Conservation (phyloP, 2,329 filamentous ascomycete species). For the Dactylellina leptospora region DNA sequence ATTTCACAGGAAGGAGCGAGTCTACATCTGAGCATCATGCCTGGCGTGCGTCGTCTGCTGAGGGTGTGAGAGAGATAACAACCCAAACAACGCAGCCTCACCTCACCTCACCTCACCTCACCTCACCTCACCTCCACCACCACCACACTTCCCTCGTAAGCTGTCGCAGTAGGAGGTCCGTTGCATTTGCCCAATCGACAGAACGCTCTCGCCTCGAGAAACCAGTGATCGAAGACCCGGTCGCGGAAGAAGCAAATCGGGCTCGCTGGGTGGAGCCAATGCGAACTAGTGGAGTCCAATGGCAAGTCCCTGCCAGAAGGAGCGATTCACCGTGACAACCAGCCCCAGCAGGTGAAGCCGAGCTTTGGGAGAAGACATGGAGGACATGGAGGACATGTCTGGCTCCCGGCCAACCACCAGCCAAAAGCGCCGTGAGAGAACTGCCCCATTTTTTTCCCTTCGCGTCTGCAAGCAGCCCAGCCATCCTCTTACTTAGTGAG, state of each 20-base stretch:
- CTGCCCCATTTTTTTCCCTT: slow-evolving; percentile 32
- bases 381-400: not conserved
- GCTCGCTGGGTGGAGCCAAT: slow-evolving; percentile 33
- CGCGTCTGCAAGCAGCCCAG: slow-evolving; percentile 37
- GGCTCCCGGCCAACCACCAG: slow-evolving; percentile 36
- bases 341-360: slow-evolving; percentile 44
- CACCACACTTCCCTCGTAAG: slow-evolving; percentile 13
- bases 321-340: slow-evolving; percentile 53
- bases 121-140: not conserved
- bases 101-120: not conserved
- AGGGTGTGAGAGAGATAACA: not conserved
- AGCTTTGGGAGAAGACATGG: slow-evolving; percentile 7
- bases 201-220: slow-evolving; percentile 51
- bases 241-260: slow-evolving; percentile 47
- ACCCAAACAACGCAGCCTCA: slow-evolving; percentile 7
- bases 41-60: slow-evolving; percentile 1
- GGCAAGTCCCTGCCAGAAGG: slow-evolving; percentile 52
- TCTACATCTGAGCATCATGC: not conserved
- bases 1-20: not conserved
- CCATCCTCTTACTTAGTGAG: slow-evolving; percentile 23
- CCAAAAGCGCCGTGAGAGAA: slow-evolving; percentile 32
- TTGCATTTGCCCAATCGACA: slow-evolving; percentile 33
- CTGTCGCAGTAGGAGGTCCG: slow-evolving; percentile 48
- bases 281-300: slow-evolving; percentile 42
- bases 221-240: slow-evolving; percentile 26